Base-by-base conservation (phyloP, 345 rosid genomes). In the Syzygium aqueum region DNA sequence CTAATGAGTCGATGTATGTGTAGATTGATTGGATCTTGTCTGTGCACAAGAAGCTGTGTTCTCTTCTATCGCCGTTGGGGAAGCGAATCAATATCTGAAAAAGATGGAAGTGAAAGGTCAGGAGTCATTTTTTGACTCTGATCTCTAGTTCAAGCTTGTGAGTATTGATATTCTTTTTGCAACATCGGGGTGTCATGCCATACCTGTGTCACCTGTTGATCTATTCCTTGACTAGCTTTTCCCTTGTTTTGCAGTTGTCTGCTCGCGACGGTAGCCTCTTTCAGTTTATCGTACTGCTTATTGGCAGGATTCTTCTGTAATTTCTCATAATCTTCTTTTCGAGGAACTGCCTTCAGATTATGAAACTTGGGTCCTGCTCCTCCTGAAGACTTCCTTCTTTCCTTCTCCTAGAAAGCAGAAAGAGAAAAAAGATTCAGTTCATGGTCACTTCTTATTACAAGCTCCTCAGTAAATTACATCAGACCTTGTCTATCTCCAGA, bases 31-130 rank as follows among this genome's bases (percentile, higher is more conserved):
- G 90, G 63, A 94, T 87, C 89, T 91, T 92, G 21, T 93, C 95
- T 50, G 92, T 57, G 86, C 89, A 77, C 49, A 73, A 89, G 83
- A 93, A 93, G 77, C 93, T 94, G 54, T 91, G 92, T 85, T 93
- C 95, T 86, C 93, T 92, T 90, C 92, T 93, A 87, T 92, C 94
- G 5, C 95, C 96, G 51, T 86, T 91, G 10, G 95, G 96, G 88
- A 94, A 94, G 86, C 95, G 89, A 43, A 94, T 89, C 90, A 93
- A 19, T 88, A 94, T 90, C 96, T 94, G 94, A 51, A 88, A 51
- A n/a, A 30, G 23, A 6, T 11, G 21, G 33, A 46, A 53, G 23
- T 3, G 33, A 27, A 23, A 27, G 54, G 53, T 17, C 12, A 8
- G 33, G 54, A 7, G 40, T 40, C 51, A 77, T n/a, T 50, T 33